phyloP scores from a whole-genome alignment of 1,284 basidiomycete genomes.

The Sporisorium iseilematis-ciliati region DNA sequence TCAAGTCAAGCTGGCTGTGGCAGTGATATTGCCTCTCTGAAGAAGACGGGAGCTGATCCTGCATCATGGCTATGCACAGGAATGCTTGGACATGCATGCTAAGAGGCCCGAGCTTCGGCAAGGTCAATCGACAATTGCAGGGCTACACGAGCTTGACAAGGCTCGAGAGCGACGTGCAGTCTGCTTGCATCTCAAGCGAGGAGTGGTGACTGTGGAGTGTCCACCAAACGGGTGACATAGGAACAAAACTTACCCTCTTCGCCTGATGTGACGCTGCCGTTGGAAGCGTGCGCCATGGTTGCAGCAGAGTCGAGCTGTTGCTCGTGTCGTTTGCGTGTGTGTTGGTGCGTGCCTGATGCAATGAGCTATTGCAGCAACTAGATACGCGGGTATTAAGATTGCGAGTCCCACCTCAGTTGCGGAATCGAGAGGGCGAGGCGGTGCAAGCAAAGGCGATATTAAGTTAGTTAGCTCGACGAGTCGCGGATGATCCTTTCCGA shows the following conservation, averaged over 20 bases:
- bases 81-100: neutral
- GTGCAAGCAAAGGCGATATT: no score
- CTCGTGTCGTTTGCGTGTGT: neutral
- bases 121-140: neutral
- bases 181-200: neutral
- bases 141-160: neutral
- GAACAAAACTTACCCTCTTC: constrained; percentile 29
- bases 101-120: neutral
- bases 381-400: neutral
- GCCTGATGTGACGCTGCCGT: constrained; percentile 25
- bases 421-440: neutral
- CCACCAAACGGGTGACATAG: neutral
- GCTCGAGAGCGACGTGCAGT: neutral
- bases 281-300: constrained; percentile 18
- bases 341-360: neutral
- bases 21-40: neutral
- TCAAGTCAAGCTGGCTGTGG: neutral
- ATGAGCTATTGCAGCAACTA: neutral
- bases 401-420: no score
- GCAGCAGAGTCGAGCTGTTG: constrained; percentile 2
- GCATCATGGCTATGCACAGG: constrained; percentile 4
- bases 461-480: no score
- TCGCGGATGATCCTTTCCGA: no score
- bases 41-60: neutral
- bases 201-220: neutral